Evolutionary conservation across 768 basidiomycete genomes (phyloP), one percentile per base, ranked within the genome.

Genomic region (Mycena olivaceomarginata): DNA sequence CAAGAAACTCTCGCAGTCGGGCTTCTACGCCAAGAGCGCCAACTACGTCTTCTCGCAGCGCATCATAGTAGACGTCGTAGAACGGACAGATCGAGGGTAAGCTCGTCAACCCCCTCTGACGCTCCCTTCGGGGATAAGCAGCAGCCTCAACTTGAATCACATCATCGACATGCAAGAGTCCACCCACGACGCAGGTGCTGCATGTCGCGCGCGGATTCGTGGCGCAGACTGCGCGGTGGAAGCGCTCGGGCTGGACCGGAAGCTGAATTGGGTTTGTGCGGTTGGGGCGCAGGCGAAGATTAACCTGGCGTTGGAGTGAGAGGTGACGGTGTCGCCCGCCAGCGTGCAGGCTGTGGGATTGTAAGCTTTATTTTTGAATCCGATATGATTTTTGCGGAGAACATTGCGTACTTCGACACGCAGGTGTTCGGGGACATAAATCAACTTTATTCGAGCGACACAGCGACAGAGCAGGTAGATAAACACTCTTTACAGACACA

Each of bases 211-310:
- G n/a, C n/a, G n/a, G n/a, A n/a, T n/a, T n/a, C n/a, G n/a, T n/a
- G n/a, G n/a, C n/a, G n/a, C n/a, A n/a, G n/a, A n/a, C n/a, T n/a
- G n/a, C n/a, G n/a, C n/a, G n/a, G n/a, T n/a, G n/a, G n/a, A n/a
- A n/a, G 9, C 81, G 10, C 70, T 86, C 62, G 87, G 85, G 1
- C 80, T 82, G 65, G 84, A 88, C 70, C 84, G 87, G 8, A 84
- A 83, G 80, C 72, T 88, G 64, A 82, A 83, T 46, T 87, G 85
- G 85, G 73, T 86, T n/a, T 87, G 86, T 46, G 69, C 80, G 4
- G 74, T 87, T 11, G 70, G 83, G 2, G 45, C 85, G 22, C 85
- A 86, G 70, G 81, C 68, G 20, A 87, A 86, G 74, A 62, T 83
- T 0, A 83, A 82, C 60, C 70, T 87, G 46, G 68, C 77, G 7